Conservation (phyloP, 805 yeast genomes). For the Metahyphopichia silvanorum region DNA sequence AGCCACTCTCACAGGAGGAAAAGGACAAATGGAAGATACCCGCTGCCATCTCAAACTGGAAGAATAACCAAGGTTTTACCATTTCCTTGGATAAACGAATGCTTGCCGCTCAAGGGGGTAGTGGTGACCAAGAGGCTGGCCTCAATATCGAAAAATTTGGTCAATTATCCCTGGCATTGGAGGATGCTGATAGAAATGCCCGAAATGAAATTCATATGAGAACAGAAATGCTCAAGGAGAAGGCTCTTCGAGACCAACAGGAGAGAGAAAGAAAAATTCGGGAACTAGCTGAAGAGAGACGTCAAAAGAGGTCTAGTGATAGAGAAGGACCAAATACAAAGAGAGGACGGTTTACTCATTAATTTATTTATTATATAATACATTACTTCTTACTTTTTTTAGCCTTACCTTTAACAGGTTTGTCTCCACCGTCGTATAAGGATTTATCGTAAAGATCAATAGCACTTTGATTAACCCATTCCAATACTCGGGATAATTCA, state of each 20-base stretch:
- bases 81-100: slow-evolving; percentile 77
- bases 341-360: no score
- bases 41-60: slow-evolving; percentile 91
- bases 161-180: slow-evolving; percentile 67
- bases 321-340: slow-evolving; percentile 7
- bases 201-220: slow-evolving; percentile 24
- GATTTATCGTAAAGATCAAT: slow-evolving; percentile 47
- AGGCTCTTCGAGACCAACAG: slow-evolving; percentile 20
- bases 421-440: slow-evolving; percentile 56
- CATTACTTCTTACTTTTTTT: slow-evolving; percentile 10
- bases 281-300: slow-evolving; percentile 24
- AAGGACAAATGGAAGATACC: slow-evolving; percentile 85
- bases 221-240: slow-evolving; percentile 22
- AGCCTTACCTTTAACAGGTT: slow-evolving; percentile 15
- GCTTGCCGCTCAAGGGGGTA: slow-evolving; percentile 43
- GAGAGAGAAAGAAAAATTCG: slow-evolving; percentile 27
- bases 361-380: neutral
- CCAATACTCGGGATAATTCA: slow-evolving; percentile 45
- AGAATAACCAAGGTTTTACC: slow-evolving; percentile 86
- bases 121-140: slow-evolving; percentile 18
- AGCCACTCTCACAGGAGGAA: slow-evolving; percentile 62
- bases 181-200: slow-evolving; percentile 39
- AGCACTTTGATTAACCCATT: slow-evolving; percentile 64
- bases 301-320: slow-evolving; percentile 13
- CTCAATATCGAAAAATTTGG: slow-evolving; percentile 57